These are phyloP conservation scores for Pestalotiopsis sp. DNA, from an alignment of 2,329 filamentous ascomycete genomes.

Conservation along the genomic window DNA sequence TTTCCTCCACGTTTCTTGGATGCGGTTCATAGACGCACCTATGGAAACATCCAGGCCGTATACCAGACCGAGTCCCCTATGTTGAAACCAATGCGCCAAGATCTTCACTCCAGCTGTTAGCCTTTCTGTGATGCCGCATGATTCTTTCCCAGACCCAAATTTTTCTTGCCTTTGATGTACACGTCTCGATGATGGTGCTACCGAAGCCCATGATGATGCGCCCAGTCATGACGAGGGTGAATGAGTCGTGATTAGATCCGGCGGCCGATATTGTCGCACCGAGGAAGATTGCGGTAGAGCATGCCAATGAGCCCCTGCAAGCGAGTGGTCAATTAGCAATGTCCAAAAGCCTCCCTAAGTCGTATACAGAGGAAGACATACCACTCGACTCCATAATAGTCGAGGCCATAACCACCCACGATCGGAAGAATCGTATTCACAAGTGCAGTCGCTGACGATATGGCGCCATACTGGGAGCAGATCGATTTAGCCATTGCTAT, in stretches of 20 bases:
- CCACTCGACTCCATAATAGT: conserved; percentile 30
- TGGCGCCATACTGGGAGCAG: conserved; percentile 24
- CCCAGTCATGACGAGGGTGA: conserved; percentile 24
- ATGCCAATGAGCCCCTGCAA: conserved; percentile 25
- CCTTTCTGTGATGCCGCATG: background rate
- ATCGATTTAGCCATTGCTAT: background rate
- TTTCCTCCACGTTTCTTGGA: background rate
- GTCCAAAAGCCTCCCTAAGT: background rate
- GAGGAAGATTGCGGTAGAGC: conserved; percentile 25
- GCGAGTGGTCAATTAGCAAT: background rate
- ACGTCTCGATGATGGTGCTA: conserved; percentile 28
- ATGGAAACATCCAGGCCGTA: conserved; percentile 27
- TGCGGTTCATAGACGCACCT: conserved; percentile 10
- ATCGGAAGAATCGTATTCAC: conserved; percentile 29
- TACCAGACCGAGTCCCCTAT: conserved; percentile 24
- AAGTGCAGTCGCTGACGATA: conserved; percentile 26
- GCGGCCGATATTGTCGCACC: conserved; percentile 26
- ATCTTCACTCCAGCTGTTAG: conserved; percentile 17
- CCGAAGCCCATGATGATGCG: conserved; percentile 30
- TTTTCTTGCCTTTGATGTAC: conserved; percentile 26
- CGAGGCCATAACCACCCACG: conserved; percentile 28
- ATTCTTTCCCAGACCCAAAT: background rate
- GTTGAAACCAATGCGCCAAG: conserved; percentile 30
- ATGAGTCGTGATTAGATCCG: conserved; percentile 24
- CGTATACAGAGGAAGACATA: background rate